Percentiles rank a stretch among this genome's conserved stretches.
Conservation (phyloP, 768 basidiomycete genomes). For the Mycena polygramma region DNA sequence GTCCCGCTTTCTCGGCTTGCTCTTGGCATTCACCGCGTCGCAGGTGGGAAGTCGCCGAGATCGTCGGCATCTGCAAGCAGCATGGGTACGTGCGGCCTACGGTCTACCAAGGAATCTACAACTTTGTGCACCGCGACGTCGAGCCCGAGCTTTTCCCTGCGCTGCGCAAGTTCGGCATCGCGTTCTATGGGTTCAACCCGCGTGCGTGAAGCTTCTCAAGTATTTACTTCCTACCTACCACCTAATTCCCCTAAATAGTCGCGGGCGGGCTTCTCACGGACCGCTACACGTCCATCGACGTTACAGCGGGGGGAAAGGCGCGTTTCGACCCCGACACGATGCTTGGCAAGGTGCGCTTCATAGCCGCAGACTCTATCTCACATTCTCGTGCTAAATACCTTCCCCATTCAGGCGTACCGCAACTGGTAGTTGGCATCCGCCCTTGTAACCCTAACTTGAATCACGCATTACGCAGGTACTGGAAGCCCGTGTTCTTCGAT, state of each 20-base stretch:
- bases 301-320: constrained; percentile 60
- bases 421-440: background rate
- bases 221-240: too few species aligned
- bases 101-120: constrained; percentile 65
- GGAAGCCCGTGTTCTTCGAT: constrained; percentile 64
- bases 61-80: constrained; percentile 67
- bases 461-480: constrained; percentile 52
- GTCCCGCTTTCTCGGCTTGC: background rate
- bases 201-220: constrained; percentile 43
- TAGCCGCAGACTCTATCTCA: background rate
- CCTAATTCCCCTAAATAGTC: constrained; percentile 47
- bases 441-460: too few species aligned
- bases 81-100: constrained; percentile 67
- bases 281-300: constrained; percentile 57
- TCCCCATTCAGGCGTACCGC: background rate
- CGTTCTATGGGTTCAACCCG: constrained; percentile 69
- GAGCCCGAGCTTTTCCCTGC: constrained; percentile 65
- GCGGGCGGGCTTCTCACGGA: constrained; percentile 73
- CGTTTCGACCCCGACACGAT: constrained; percentile 62
- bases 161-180: constrained; percentile 68
- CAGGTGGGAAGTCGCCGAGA: constrained; percentile 74
- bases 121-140: constrained; percentile 54
- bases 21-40: constrained; percentile 2
- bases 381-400: background rate
- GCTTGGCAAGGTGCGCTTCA: constrained; percentile 58